A percentile compares a stretch with the other conserved stretches of the same genome.
Evolutionary conservation across 345 rosid genomes (phyloP).

Genomic region (Salix dunnii): DNA sequence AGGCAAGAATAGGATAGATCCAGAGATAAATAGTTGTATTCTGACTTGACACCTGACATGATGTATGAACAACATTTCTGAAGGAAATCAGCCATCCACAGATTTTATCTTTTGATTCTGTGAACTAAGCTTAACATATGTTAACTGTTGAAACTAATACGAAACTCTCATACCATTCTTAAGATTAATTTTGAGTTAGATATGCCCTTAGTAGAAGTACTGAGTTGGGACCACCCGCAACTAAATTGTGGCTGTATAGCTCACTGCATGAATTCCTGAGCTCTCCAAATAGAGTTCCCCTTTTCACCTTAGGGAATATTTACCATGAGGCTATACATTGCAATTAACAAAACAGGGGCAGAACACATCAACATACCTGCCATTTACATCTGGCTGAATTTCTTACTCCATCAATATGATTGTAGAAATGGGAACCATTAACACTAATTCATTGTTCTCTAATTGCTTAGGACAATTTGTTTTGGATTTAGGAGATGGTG

Average conservation of each 20-base stretch:
- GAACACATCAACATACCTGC: too few species aligned
- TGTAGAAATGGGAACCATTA: not conserved
- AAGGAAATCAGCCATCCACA: too few species aligned
- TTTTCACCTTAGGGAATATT: not conserved
- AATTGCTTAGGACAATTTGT: too few species aligned
- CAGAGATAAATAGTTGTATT: too few species aligned
- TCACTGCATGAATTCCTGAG: not conserved
- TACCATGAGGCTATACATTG: too few species aligned
- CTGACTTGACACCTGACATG: too few species aligned
- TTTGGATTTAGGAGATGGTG: too few species aligned
- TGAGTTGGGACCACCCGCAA: not conserved
- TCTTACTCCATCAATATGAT: not conserved
- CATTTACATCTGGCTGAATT: not conserved
- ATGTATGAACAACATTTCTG: too few species aligned
- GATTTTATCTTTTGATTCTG: too few species aligned
- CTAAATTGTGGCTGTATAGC: not conserved
- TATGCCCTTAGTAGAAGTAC: not conserved
- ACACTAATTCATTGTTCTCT: not conserved
- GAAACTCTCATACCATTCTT: not conserved
- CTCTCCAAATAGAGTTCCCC: not conserved
- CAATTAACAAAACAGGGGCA: not conserved
- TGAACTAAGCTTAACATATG: too few species aligned
- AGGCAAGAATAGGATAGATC: too few species aligned
- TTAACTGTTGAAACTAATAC: not conserved
- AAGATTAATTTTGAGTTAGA: not conserved